phyloP scores from a whole-genome alignment of 164 flowering plant species.

The Kingdonia uniflora region DNA sequence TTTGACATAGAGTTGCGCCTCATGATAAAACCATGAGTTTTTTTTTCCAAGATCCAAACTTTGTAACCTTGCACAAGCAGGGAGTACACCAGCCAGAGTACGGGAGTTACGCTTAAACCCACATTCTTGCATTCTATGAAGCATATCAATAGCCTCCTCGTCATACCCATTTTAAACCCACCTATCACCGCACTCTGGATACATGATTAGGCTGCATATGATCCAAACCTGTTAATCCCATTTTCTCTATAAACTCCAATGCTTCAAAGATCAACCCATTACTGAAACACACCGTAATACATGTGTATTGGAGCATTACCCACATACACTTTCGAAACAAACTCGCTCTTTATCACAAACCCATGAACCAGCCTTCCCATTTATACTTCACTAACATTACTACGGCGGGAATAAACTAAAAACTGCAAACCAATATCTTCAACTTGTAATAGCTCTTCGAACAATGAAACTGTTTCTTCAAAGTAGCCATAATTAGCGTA shows the following conservation, averaged over 20 bases:
- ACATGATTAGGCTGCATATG: slow-evolving; percentile 37
- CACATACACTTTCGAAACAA: slow-evolving; percentile 43
- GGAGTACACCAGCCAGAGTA: slow-evolving; percentile 57
- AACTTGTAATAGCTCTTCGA: slow-evolving; percentile 19
- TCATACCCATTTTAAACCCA: slow-evolving; percentile 56
- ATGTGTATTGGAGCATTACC: slow-evolving; percentile 61
- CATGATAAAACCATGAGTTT: slow-evolving; percentile 47
- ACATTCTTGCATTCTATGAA: slow-evolving; percentile 33
- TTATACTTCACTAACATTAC: slow-evolving; percentile 35
- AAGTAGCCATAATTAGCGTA: slow-evolving; percentile 31
- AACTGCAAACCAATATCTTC: slow-evolving; percentile 41
- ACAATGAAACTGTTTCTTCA: slow-evolving; percentile 31
- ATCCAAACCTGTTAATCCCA: slow-evolving; percentile 17
- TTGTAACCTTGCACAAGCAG: slow-evolving; percentile 58
- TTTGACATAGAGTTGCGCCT: slow-evolving; percentile 19
- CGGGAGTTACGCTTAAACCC: slow-evolving; percentile 53
- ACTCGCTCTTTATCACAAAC: slow-evolving; percentile 32
- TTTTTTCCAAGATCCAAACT: slow-evolving; percentile 36
- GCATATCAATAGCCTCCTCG: slow-evolving; percentile 42
- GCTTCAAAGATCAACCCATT: slow-evolving; percentile 61
- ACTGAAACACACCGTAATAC: slow-evolving; percentile 54
- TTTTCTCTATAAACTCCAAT: slow-evolving; percentile 33
- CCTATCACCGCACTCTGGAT: slow-evolving; percentile 70
- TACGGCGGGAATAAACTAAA: slow-evolving; percentile 53
- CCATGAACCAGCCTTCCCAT: slow-evolving; percentile 65